Percentiles rank a stretch among this genome's conserved stretches.
These are phyloP conservation scores for Penicillium brasilianum DNA, from an alignment of 2,329 filamentous ascomycete genomes.

Conservation along the genomic window DNA sequence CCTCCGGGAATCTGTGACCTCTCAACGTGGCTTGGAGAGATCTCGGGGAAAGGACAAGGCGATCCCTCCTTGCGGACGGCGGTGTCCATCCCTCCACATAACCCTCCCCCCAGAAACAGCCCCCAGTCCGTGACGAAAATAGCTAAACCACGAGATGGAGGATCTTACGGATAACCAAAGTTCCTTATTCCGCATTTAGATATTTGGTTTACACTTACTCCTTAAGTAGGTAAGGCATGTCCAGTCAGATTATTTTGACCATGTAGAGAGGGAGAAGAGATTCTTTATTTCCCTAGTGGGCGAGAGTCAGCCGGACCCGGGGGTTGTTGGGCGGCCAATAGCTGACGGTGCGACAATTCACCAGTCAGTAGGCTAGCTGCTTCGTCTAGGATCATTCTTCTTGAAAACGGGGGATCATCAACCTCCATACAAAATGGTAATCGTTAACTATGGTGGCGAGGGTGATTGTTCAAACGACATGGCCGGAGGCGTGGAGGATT, in stretches of 20 bases:
- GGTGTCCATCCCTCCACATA: conserved; percentile 18
- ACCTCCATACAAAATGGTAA: not conserved
- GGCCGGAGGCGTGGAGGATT: conserved; percentile 7
- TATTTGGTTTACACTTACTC: not conserved
- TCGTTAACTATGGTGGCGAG: conserved; percentile 20
- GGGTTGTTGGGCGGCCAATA: conserved; percentile 26
- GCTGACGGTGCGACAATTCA: conserved; percentile 29
- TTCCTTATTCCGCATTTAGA: not conserved
- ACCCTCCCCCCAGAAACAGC: conserved; percentile 1
- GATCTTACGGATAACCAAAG: not conserved
- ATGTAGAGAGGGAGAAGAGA: not conserved
- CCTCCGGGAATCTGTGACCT: conserved; percentile 14
- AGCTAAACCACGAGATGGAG: conserved; percentile 29
- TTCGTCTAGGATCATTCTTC: conserved; percentile 8
- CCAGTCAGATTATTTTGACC: not conserved
- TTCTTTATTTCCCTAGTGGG: conserved; percentile 9
- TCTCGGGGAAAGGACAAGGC: conserved; percentile 11
- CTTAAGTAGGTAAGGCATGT: not conserved
- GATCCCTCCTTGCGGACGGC: conserved; percentile 13
- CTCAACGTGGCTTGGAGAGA: conserved; percentile 19
- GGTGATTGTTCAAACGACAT: conserved; percentile 21
- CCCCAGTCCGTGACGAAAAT: conserved; percentile 38
- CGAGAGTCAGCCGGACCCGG: conserved; percentile 39
- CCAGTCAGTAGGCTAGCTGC: conserved; percentile 28
- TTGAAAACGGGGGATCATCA: not conserved